These are phyloP conservation scores for Azolla pinnata DNA, from an alignment of 75 land plant genomes.

Conservation along the genomic window DNA sequence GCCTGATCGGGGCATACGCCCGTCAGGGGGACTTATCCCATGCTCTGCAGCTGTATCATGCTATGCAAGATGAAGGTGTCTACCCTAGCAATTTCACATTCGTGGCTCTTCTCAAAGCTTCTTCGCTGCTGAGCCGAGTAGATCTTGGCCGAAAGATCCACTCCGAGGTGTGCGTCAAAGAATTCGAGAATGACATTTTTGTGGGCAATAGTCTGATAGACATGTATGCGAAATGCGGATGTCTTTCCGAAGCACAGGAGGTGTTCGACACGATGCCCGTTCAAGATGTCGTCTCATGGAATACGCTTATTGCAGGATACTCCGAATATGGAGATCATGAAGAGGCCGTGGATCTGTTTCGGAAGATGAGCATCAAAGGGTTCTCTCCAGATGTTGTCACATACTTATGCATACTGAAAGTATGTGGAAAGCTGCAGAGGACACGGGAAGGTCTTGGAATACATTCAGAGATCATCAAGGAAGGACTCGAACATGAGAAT, in stretches of 20 bases:
- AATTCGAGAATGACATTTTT: conserved; percentile 27
- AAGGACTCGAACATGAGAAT: not conserved
- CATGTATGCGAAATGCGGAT: conserved; percentile 35
- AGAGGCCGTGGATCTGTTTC: conserved; percentile 30
- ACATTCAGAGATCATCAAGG: not conserved
- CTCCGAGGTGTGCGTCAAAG: conserved; percentile 23
- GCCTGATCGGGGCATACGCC: conserved; percentile 14
- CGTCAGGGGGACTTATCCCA: not conserved
- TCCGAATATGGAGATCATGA: conserved; percentile 30
- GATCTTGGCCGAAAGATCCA: conserved; percentile 27
- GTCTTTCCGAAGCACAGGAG: conserved; percentile 18
- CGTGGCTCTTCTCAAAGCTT: conserved; percentile 38
- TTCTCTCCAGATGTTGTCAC: conserved; percentile 36
- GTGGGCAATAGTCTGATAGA: conserved; percentile 43
- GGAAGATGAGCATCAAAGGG: conserved; percentile 12
- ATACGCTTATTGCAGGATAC: conserved; percentile 51
- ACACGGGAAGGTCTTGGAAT: not conserved
- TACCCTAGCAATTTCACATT: conserved; percentile 17
- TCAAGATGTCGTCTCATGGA: conserved; percentile 51
- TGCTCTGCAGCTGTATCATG: conserved; percentile 6
- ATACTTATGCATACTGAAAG: conserved; percentile 34
- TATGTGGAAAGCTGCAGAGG: too few relatives aligned
- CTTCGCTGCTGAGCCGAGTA: conserved; percentile 33
- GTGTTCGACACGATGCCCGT: conserved; percentile 29
- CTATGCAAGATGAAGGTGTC: not conserved